Base-by-base conservation (phyloP, 176 grass and related monocot genomes). In the Neostapfia colusana region DNA sequence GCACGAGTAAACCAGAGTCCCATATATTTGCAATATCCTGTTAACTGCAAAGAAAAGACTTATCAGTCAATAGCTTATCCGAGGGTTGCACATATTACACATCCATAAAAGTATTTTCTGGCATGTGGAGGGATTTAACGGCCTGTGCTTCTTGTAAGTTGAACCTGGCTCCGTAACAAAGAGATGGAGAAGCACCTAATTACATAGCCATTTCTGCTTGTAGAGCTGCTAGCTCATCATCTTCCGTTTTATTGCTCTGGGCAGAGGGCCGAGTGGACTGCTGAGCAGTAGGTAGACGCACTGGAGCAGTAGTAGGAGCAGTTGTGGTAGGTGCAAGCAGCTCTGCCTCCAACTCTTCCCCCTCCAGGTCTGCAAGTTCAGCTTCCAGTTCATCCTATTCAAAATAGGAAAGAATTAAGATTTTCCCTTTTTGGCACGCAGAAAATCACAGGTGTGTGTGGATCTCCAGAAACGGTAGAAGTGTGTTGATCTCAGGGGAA, bases 121-220 rank as follows among this genome's bases (percentile, higher is more conserved):
- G 23, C 35, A 51, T 16, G 36, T 57, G 15, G 42, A n/a, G 25
- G n/a, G n/a, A 49, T 23, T 67, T 41, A 4, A 34, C 27, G 13
- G 5, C 2, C 55, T 41, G 10, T 5, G 6, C 40, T 73, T 58
- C 9, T 67, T 51, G 49, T 39, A 8, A 28, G 24, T n/a, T n/a
- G 5, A 26, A 60, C 20, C 50, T 44, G 17, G 60, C 8, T 69
- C 10, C 11, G 20, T 21, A 37, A 27, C 12, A 45, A 75, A 55
- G 45, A 58, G 14, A 70, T 17, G 13, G 44, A 72, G 7, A 57
- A 44, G 16, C 87, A 89, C 90, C 83, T 86, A 82, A 84, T 73
- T 93, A 93, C 88, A 91, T 91, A 57, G 93, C 88, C 93, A 93
- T 97, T 80, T 97, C 93, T 66, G 90, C 93, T 79, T 97, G 90